These are phyloP conservation scores for Crithidia sp. DNA, from an alignment of 208 protist genomes.

Conservation along the genomic window DNA sequence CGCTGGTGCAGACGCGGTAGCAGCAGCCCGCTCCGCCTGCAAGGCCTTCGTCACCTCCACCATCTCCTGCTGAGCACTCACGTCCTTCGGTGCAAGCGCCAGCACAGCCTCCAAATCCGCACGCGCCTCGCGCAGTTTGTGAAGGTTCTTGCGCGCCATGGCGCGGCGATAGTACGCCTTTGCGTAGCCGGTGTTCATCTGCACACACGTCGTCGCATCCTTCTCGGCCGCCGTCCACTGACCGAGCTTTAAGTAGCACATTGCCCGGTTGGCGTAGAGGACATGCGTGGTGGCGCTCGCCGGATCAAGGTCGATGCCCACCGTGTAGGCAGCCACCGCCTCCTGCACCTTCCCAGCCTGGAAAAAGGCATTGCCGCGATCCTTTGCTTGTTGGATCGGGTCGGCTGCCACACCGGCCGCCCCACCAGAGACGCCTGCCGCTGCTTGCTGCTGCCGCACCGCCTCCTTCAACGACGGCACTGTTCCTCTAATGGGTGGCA, in stretches of 20 bases:
- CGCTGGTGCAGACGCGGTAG: slow-evolving; percentile 20
- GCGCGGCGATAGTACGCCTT: slow-evolving; percentile 91
- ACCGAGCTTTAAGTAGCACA: slow-evolving; percentile 84
- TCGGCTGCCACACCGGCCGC: slow-evolving; percentile 3
- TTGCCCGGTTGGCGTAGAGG: slow-evolving; percentile 86
- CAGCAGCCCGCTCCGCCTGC: slow-evolving; percentile 47
- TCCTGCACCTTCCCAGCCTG: slow-evolving; percentile 68
- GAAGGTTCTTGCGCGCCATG: slow-evolving; percentile 80
- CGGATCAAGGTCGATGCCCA: slow-evolving; percentile 87
- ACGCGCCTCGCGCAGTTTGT: slow-evolving; percentile 86
- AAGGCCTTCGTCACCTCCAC: slow-evolving; percentile 77
- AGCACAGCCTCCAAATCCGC: slow-evolving; percentile 86
- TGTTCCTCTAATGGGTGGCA: slow-evolving; percentile 84
- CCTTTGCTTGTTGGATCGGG: slow-evolving; percentile 72
- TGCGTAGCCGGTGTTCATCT: slow-evolving; percentile 80
- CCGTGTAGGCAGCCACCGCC: slow-evolving; percentile 81
- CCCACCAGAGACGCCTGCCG: not conserved
- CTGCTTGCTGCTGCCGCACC: slow-evolving; percentile 30
- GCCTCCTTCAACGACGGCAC: slow-evolving; percentile 88
- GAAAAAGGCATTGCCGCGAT: slow-evolving; percentile 88
- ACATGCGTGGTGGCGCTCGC: slow-evolving; percentile 66
- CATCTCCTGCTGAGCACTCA: slow-evolving; percentile 70
- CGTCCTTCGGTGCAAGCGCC: slow-evolving; percentile 75
- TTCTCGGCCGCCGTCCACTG: slow-evolving; percentile 81
- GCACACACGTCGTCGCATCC: slow-evolving; percentile 80